Conservation (phyloP, 139 green algal species). For the Coccomyxa sp. region DNA sequence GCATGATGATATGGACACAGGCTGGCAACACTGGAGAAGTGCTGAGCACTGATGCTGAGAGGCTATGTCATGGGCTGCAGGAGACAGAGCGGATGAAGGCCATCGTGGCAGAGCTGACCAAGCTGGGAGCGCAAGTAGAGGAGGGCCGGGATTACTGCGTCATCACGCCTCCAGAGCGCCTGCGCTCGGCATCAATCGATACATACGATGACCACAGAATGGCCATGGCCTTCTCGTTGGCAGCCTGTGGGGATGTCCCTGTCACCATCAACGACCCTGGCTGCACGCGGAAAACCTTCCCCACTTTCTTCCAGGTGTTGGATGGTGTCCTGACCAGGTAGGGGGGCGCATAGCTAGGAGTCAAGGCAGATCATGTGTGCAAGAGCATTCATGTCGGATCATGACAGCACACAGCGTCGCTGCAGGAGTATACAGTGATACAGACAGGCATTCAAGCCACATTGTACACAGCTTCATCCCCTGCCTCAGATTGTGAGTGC, state of each 20-base stretch:
- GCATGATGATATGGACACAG: too few relatives aligned
- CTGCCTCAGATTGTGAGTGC: too few relatives aligned
- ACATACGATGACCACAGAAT: conserved; percentile 97
- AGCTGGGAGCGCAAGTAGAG: conserved; percentile 84
- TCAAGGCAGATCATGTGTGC: too few relatives aligned
- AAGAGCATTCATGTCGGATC: too few relatives aligned
- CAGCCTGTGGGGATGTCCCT: conserved; percentile 56
- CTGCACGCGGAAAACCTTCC: conserved; percentile 93
- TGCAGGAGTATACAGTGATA: too few relatives aligned
- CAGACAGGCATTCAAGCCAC: too few relatives aligned
- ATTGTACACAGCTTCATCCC: too few relatives aligned
- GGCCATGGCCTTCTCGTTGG: conserved; percentile 91
- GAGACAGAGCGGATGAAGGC: conserved; percentile 99
- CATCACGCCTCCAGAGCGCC: conserved; percentile 78
- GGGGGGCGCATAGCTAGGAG: too few relatives aligned
- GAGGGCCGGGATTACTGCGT: conserved; percentile 94
- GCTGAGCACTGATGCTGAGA: too few relatives aligned
- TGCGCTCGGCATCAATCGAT: conserved; percentile 57
- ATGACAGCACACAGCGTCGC: too few relatives aligned
- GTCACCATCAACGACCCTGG: conserved; percentile 87
- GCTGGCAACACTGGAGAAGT: too few relatives aligned
- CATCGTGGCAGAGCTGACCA: conserved; percentile 91
- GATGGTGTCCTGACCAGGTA: conserved; percentile 39
- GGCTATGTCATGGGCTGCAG: too few relatives aligned
- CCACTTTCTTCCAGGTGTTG: conserved; percentile 87